phyloP scores from a whole-genome alignment of 2,329 filamentous ascomycete species.

The Botrytis tulipae region DNA sequence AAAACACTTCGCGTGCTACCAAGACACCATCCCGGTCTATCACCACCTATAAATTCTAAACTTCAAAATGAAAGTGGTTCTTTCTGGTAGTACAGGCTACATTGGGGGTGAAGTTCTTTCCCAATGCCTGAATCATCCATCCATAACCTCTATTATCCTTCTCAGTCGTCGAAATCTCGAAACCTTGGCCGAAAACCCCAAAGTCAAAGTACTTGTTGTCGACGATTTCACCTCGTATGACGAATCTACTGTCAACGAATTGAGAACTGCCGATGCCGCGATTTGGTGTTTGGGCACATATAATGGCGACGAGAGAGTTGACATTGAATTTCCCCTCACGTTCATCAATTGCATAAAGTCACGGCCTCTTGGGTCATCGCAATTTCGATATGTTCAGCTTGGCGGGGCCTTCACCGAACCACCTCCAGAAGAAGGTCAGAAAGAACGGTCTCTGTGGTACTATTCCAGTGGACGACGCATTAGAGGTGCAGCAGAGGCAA shows the following conservation, averaged over 20 bases:
- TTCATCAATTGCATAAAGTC: background rate
- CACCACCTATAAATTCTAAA: background rate
- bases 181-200: background rate
- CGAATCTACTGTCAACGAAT: background rate
- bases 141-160: background rate
- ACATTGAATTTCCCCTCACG: constrained; percentile 1
- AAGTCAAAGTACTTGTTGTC: background rate
- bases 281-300: constrained; percentile 9
- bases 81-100: background rate
- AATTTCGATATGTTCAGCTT: constrained; percentile 2
- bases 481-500: constrained; percentile 8
- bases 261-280: background rate
- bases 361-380: background rate
- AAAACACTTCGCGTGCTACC: background rate
- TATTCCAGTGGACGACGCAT: background rate
- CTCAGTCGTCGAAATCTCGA: background rate
- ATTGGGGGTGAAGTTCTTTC: constrained; percentile 5
- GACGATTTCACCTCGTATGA: constrained; percentile 3
- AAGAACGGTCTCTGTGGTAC: constrained; percentile 1
- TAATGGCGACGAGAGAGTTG: background rate
- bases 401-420: constrained; percentile 5
- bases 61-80: background rate
- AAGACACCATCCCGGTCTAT: background rate
- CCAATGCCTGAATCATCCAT: background rate
- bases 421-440: background rate